A percentile compares a stretch with the other conserved stretches of the same genome.
Evolutionary conservation across 768 basidiomycete species (phyloP).

Genomic region (Boletus eberwhitei): DNA sequence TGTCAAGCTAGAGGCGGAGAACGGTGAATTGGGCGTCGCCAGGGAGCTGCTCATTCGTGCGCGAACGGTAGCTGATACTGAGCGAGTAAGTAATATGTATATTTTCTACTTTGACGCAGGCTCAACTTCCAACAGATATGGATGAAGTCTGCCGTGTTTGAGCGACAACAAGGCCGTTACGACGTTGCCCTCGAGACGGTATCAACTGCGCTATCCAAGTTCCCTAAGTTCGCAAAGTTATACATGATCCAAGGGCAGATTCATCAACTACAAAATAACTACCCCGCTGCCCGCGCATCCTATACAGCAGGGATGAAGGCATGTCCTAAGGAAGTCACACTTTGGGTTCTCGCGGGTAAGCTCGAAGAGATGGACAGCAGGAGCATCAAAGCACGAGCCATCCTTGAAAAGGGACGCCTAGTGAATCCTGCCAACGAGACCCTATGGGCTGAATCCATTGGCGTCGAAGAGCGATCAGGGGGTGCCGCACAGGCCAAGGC

Average conservation of each 20-base stretch:
- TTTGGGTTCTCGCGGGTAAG: conserved; percentile 88
- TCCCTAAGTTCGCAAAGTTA: conserved; percentile 86
- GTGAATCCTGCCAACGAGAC: conserved; percentile 82
- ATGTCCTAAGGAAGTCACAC: conserved; percentile 77
- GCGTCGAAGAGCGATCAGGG: conserved; percentile 87
- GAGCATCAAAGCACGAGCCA: conserved; percentile 87
- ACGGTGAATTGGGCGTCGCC: conserved; percentile 84
- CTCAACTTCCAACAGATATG: conserved; percentile 64
- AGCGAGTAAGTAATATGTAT: conserved; percentile 55
- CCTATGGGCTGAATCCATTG: conserved; percentile 89
- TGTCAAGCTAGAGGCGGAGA: conserved; percentile 95
- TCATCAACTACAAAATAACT: conserved; percentile 57
- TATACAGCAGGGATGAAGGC: conserved; percentile 83
- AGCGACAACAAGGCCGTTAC: conserved; percentile 80
- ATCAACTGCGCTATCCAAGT: conserved; percentile 71
- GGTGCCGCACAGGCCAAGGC: conserved; percentile 80
- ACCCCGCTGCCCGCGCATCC: conserved; percentile 68
- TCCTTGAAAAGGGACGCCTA: conserved; percentile 86
- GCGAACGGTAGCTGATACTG: conserved; percentile 86
- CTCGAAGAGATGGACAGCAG: conserved; percentile 89
- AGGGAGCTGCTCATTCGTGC: conserved; percentile 85
- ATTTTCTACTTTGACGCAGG: background rate
- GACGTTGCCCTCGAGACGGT: conserved; percentile 74
- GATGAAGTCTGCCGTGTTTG: conserved; percentile 98
- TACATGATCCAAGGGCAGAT: conserved; percentile 99